phyloP scores from a whole-genome alignment of 1,284 basidiomycete genomes.

The Cryptococcus jaspeensis region DNA sequence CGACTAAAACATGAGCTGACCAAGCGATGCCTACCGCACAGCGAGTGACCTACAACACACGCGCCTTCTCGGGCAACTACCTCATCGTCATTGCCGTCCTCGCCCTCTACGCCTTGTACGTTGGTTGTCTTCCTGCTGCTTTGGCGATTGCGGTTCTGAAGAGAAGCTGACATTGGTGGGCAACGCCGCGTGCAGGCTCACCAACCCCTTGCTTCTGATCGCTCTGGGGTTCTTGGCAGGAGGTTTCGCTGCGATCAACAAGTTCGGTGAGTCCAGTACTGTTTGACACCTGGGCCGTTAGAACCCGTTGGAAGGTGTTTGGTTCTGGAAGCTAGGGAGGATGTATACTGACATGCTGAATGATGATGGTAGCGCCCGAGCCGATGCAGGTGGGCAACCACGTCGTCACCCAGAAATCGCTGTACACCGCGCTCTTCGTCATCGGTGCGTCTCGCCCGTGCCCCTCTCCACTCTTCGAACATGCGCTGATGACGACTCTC shows the following conservation, averaged over 20 bases:
- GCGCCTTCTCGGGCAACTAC: constrained; percentile 91
- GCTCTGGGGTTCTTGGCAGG: constrained; percentile 84
- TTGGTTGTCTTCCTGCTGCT: not conserved
- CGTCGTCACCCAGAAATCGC: constrained; percentile 53
- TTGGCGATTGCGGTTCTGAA: too few species aligned
- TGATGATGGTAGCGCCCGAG: constrained; percentile 31
- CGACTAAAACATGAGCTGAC: not conserved
- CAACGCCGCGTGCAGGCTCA: constrained; percentile 55
- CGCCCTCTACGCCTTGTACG: constrained; percentile 83
- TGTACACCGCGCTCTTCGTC: constrained; percentile 63
- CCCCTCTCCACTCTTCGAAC: too few species aligned
- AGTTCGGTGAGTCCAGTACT: constrained; percentile 65
- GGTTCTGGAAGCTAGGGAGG: too few species aligned
- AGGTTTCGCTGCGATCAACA: constrained; percentile 87
- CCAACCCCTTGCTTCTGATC: constrained; percentile 75
- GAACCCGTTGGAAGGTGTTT: too few species aligned
- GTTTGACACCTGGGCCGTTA: too few species aligned
- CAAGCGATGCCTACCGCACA: constrained; percentile 36
- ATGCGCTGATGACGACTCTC: not conserved
- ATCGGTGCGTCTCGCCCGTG: constrained; percentile 34
- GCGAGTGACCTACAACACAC: constrained; percentile 90
- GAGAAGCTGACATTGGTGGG: not conserved
- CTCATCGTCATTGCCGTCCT: constrained; percentile 74
- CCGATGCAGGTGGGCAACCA: constrained; percentile 53
- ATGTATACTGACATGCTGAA: not conserved